Evolutionary conservation across 2,329 filamentous ascomycete genomes (phyloP).

Genomic region (Neocatenulostroma microsporum): DNA sequence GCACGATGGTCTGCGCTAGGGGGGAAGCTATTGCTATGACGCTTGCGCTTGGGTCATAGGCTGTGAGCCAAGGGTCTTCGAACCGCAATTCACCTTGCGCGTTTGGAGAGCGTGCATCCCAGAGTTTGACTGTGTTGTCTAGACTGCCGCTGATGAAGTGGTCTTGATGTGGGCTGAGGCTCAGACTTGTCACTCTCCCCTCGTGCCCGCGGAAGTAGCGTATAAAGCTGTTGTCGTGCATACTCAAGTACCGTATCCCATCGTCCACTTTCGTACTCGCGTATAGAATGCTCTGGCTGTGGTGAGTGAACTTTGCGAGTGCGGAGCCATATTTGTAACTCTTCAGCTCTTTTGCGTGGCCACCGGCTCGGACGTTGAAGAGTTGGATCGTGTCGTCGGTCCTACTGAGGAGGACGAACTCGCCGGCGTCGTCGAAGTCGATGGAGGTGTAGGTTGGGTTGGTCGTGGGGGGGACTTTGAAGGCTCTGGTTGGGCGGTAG

Average conservation of each 20-base stretch:
- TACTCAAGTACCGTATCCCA: constrained; percentile 77
- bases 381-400: constrained; percentile 94
- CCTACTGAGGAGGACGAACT: constrained; percentile 82
- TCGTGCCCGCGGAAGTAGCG: constrained; percentile 94
- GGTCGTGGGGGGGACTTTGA: constrained; percentile 38
- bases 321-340: constrained; percentile 97
- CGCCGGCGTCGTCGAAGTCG: constrained; percentile 93
- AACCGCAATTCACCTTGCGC: constrained; percentile 74
- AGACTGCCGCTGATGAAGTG: constrained; percentile 86
- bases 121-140: constrained; percentile 85
- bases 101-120: constrained; percentile 76
- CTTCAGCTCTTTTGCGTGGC: constrained; percentile 77
- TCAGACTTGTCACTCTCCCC: constrained; percentile 70
- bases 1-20: constrained; percentile 66
- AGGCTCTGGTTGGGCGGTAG: constrained; percentile 61
- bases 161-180: constrained; percentile 78
- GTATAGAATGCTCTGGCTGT: constrained; percentile 84
- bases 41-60: constrained; percentile 85
- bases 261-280: constrained; percentile 93
- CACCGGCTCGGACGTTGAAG: constrained; percentile 86
- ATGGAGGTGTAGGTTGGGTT: constrained; percentile 77
- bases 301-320: constrained; percentile 88
- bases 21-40: constrained; percentile 88
- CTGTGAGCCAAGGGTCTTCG: constrained; percentile 69
- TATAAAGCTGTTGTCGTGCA: constrained; percentile 92